Evolutionary conservation across 2,329 filamentous ascomycete genomes (phyloP), one percentile per base, ranked within the genome.

Genomic region (Dryadomyces quercus-mongolicae): DNA sequence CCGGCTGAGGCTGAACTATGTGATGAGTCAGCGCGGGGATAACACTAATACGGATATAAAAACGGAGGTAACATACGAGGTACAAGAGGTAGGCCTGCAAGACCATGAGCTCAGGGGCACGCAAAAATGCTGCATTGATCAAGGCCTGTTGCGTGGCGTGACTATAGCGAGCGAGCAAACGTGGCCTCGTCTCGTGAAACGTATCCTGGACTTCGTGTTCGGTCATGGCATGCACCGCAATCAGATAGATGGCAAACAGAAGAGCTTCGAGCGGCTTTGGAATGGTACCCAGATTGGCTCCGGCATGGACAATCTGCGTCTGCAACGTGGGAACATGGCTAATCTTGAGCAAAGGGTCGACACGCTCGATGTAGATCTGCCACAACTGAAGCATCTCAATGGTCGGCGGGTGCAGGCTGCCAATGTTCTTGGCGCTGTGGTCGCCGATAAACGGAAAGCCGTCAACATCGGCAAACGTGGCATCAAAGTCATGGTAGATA

Each of bases 311-410:
- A 5, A 84, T 72, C 3, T 70, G 71, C 1, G 62, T 59, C 57
- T 83, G 79, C 0, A 82, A 60, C 1, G 64, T 80, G 0, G 80
- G 78, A 0, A 73, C 71, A 59, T 84, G 80, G 0, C 76, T 76
- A 40, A 82, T 68, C 52, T 80, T 82, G n/a, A 82, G 64, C 2
- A 84, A 58, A 0, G 80, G 79, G 57, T 83, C 71, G 51, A 82
- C 73, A 44, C 80, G 80, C 31, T 81, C 72, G 0, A 82, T 64
- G 57, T 78, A 84, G 0, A 74, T 65, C 60, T 82, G 78, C 78
- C 80, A 84, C 0, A 78, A 64, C 22, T 66, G 62, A 55, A 78
- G 74, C 7, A 76, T 72, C 0, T 73, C 67, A 1, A 68, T 65
- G 0, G 69, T 68, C 0, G 68, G 61, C 0, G 74, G 74, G 31